A percentile compares a stretch with the other conserved stretches of the same genome.
These are phyloP conservation scores for Lactarius akahatsu DNA, from an alignment of 768 basidiomycete species.

Conservation along the genomic window DNA sequence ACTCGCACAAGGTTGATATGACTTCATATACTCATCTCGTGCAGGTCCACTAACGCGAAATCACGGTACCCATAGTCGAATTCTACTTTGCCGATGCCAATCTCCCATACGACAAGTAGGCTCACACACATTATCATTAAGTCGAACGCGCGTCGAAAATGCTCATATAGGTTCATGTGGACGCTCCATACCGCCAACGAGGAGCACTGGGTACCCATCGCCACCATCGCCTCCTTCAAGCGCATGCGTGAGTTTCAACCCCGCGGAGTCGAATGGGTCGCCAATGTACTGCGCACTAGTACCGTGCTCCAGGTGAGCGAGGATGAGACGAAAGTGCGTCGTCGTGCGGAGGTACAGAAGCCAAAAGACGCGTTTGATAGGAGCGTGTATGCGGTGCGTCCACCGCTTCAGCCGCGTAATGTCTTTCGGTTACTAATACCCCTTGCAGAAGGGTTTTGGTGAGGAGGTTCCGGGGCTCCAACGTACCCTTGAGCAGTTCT, in stretches of 20 bases:
- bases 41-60: neutral
- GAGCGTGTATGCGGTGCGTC: slow-evolving; percentile 84
- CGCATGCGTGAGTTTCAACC: slow-evolving; percentile 78
- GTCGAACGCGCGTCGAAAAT: neutral
- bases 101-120: slow-evolving; percentile 84
- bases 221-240: slow-evolving; percentile 89
- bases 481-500: slow-evolving; percentile 73
- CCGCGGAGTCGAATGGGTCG: slow-evolving; percentile 67
- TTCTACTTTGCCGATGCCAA: slow-evolving; percentile 98
- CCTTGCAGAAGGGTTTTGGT: slow-evolving; percentile 81
- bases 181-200: slow-evolving; percentile 74
- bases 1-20: slow-evolving; percentile 52
- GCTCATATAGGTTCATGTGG: slow-evolving; percentile 85
- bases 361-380: slow-evolving; percentile 79
- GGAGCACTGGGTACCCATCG: slow-evolving; percentile 88
- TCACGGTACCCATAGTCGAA: slow-evolving; percentile 56
- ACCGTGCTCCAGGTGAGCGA: slow-evolving; percentile 71
- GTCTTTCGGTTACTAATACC: neutral
- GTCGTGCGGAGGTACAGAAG: slow-evolving; percentile 71
- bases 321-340: slow-evolving; percentile 67
- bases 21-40: neutral
- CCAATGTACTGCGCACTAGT: slow-evolving; percentile 57
- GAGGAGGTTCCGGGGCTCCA: slow-evolving; percentile 64
- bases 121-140: neutral
- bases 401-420: neutral